Evolutionary conservation across 75 land plant species (phyloP), one percentile per base, ranked within the genome.

Genomic region (Isoetes taiwanensis): DNA sequence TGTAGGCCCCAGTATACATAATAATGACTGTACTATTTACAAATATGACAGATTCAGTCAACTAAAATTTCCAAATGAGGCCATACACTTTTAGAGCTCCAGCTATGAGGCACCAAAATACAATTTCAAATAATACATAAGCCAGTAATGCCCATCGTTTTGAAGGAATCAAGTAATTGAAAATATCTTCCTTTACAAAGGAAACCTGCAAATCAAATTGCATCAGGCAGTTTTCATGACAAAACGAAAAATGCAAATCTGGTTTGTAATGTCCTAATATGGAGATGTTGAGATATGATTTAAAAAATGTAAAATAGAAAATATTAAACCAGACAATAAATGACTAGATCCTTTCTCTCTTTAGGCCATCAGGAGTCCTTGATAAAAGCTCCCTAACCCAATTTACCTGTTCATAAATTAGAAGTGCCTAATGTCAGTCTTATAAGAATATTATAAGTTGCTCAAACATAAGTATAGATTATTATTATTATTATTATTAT

Each of bases 121-220:
- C 23, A n/a, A 85, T 82, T 53, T 82, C 86, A 58, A 84, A 43
- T 46, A 82, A 38, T 2, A 82, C 86, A 68, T 76, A 82, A 9
- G 54, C 75, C 42, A 85, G 41, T 9, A 68, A 79, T n/a, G 76
- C 90, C 79, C 79, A 78, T 30, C 61, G 71, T 30, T 64, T 63
- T 1, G 86, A 82, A 32, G 76, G 80, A 50, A 81, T 33, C 30
- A 82, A 31, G 1, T 38, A 34, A 33, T 81, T 70, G 52, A 85
- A 41, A 6, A 71, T 31, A 34, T 46, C n/a, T n/a, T 17, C 4
- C 59, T 82, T 66, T 4, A 69, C 74, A 24, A 61, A 56, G 61
- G 66, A 50, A 29, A 82, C 77, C 86, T 82, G 74, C 69, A 69
- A 37, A 58, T 52, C 55, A 61, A 27, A 50, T n/a, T n/a, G n/a